phyloP scores from a whole-genome alignment of 2,329 filamentous ascomycete species.

The Davidsoniella australis region DNA sequence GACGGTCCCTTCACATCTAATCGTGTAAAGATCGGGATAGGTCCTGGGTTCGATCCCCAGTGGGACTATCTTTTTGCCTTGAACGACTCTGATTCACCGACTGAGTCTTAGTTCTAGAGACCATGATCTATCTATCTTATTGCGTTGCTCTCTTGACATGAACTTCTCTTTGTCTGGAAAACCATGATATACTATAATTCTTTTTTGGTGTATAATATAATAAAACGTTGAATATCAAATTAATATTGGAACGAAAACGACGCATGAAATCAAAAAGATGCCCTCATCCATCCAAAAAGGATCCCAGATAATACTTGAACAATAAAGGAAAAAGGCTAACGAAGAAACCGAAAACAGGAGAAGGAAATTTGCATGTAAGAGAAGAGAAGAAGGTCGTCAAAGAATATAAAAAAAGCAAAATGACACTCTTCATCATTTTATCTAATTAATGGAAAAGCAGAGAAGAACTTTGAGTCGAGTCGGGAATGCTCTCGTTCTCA shows the following conservation, averaged over 20 bases:
- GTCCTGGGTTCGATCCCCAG: conserved; percentile 13
- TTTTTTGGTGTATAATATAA: neutral
- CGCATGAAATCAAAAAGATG: neutral
- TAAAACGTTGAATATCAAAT: neutral
- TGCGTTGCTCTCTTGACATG: too few species aligned
- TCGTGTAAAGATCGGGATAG: conserved; percentile 7
- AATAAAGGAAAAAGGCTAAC: neutral
- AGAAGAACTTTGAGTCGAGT: conserved; percentile 17
- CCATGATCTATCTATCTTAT: neutral
- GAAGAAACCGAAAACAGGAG: neutral
- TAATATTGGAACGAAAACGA: neutral
- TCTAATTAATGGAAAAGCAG: conserved; percentile 1
- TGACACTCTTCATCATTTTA: neutral
- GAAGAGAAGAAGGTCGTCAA: neutral
- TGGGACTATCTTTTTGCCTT: conserved; percentile 10
- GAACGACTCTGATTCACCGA: neutral
- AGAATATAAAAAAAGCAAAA: neutral
- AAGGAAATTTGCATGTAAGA: neutral
- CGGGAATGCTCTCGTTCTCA: conserved; percentile 24
- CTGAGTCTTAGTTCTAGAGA: too few species aligned
- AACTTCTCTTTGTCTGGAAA: neutral
- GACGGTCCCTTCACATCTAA: conserved; percentile 11
- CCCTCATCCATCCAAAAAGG: neutral
- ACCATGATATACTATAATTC: neutral
- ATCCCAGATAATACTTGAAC: conserved; percentile 1